Percentiles rank a stretch among this genome's conserved stretches.
phyloP scores from a whole-genome alignment of 257 asterid species.

The Cordia subcordata region DNA sequence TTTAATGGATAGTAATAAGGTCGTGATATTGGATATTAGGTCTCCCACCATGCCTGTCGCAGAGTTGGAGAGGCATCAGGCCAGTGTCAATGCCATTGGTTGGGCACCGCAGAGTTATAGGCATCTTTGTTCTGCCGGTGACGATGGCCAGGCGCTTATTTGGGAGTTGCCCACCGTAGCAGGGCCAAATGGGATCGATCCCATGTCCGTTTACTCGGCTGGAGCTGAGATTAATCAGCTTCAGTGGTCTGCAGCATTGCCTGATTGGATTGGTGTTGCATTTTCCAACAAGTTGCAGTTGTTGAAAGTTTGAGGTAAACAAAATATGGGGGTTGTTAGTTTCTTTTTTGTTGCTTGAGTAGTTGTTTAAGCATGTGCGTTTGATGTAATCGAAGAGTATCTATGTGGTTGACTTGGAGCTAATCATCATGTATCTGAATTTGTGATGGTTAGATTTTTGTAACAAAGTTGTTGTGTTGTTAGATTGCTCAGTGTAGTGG shows the following conservation, averaged over 20 bases:
- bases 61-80: constrained; percentile 79
- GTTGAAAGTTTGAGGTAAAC: constrained; percentile 69
- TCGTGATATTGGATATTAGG: constrained; percentile 80
- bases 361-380: background rate
- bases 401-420: background rate
- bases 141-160: constrained; percentile 79
- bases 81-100: constrained; percentile 77
- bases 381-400: background rate
- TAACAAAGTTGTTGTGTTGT: background rate
- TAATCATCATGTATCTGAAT: no score
- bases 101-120: constrained; percentile 95
- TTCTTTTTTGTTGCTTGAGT: background rate
- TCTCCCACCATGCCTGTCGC: constrained; percentile 85
- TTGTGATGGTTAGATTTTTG: background rate
- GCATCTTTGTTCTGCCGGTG: constrained; percentile 90
- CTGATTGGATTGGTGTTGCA: constrained; percentile 87
- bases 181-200: constrained; percentile 91
- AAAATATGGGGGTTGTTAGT: background rate
- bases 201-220: constrained; percentile 60
- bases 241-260: constrained; percentile 81
- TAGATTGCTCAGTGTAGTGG: background rate
- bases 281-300: constrained; percentile 81
- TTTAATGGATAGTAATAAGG: constrained; percentile 77
- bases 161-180: constrained; percentile 94
- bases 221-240: constrained; percentile 84